Conservation (phyloP, 73 alveolate genomes). For the Uronychia setigera region DNA sequence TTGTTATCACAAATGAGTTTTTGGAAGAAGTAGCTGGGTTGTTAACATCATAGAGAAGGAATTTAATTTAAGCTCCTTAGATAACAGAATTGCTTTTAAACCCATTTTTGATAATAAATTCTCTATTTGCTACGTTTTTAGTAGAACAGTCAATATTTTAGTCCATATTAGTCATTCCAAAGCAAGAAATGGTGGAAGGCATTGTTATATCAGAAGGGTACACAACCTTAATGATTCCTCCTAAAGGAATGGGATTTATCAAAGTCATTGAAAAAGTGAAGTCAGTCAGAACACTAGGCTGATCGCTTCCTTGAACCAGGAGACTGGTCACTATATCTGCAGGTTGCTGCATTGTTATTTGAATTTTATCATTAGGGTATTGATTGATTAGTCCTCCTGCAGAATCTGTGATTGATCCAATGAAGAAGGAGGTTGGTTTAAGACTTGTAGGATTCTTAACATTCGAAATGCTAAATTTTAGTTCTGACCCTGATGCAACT, state of each 20-base stretch:
- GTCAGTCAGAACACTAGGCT: neutral
- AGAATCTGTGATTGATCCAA: neutral
- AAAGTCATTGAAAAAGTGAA: constrained; percentile 5
- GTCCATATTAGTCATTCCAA: neutral
- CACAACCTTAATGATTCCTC: constrained; percentile 1
- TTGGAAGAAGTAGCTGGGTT: constrained; percentile 15
- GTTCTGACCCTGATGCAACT: constrained; percentile 12
- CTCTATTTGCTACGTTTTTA: neutral
- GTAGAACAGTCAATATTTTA: neutral
- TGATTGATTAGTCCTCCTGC: neutral
- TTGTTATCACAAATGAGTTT: neutral
- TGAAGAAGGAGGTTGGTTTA: neutral
- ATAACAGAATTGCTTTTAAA: neutral
- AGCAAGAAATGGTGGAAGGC: constrained; percentile 6
- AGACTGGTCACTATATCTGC: neutral
- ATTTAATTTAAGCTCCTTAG: neutral
- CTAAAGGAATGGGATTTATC: constrained; percentile 20
- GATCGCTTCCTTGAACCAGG: neutral
- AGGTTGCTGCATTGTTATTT: neutral
- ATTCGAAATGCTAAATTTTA: neutral
- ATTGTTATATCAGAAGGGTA: neutral
- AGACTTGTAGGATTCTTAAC: constrained; percentile 7
- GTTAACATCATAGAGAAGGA: neutral
- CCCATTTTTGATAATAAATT: constrained; percentile 6
- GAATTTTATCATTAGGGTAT: neutral